These are phyloP conservation scores for Jacaranda mimosifolia DNA, from an alignment of 257 asterid genomes.

Conservation along the genomic window DNA sequence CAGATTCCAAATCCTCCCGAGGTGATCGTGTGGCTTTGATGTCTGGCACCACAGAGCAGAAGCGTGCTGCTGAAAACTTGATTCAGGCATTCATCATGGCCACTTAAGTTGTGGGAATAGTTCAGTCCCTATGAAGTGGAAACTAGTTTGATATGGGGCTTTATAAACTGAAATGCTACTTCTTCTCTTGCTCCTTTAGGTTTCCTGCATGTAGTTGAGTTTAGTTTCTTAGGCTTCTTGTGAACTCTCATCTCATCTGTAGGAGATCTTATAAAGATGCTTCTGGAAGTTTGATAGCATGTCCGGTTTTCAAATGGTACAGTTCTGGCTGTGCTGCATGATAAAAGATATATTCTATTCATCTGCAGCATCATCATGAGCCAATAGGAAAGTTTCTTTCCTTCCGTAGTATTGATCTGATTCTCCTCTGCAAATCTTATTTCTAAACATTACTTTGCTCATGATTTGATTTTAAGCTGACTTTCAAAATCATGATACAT, in stretches of 20 bases:
- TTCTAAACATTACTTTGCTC: conserved; percentile 48
- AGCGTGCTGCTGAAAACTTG: conserved; percentile 94
- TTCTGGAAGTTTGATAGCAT: conserved; percentile 44
- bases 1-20: conserved; percentile 81
- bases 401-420: conserved; percentile 42
- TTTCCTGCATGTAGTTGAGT: conserved; percentile 43
- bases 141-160: conserved; percentile 36
- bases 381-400: conserved; percentile 56
- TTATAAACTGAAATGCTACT: conserved; percentile 36
- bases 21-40: conserved; percentile 90
- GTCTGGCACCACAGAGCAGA: conserved; percentile 89
- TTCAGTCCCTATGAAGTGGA: conserved; percentile 42
- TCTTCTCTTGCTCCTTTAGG: conserved; percentile 56
- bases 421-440: conserved; percentile 46
- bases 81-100: conserved; percentile 96
- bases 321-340: conserved; percentile 47
- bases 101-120: conserved; percentile 56
- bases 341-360: conserved; percentile 51
- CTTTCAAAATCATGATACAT: conserved; percentile 39
- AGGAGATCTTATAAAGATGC: conserved; percentile 50
- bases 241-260: conserved; percentile 51
- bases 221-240: conserved; percentile 46
- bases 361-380: conserved; percentile 50
- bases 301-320: conserved; percentile 44
- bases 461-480: conserved; percentile 43